Conservation (phyloP, 441 rosid genomes). For the Gossypium aridum region DNA sequence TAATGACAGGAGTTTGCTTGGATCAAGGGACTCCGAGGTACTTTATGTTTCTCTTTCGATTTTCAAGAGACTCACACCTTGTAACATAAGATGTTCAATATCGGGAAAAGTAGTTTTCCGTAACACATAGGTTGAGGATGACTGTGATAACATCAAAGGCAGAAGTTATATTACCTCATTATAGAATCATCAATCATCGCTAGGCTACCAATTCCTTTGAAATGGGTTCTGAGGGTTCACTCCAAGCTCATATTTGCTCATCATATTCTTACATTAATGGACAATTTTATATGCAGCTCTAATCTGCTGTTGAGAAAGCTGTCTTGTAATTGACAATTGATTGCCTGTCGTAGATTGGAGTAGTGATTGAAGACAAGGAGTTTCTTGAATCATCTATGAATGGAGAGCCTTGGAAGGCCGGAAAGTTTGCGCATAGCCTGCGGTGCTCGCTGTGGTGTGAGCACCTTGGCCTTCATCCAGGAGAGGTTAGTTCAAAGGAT, state of each 20-base stretch:
- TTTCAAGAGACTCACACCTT: neutral
- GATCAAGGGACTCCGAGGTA: constrained; percentile 82
- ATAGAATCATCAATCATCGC: too few species aligned
- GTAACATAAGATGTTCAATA: neutral
- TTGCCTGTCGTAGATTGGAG: constrained; percentile 43
- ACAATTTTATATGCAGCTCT: too few species aligned
- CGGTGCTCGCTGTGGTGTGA: constrained; percentile 72
- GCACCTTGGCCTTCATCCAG: constrained; percentile 55
- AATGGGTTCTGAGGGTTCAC: too few species aligned
- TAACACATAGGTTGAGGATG: neutral
- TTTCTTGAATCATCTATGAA: constrained; percentile 53
- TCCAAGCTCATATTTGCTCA: too few species aligned
- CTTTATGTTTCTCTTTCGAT: neutral
- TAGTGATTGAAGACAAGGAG: constrained; percentile 62
- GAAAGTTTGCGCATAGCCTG: constrained; percentile 52
- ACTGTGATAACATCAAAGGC: neutral
- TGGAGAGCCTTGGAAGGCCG: constrained; percentile 64
- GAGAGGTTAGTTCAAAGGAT: constrained; percentile 34
- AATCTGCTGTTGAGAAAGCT: too few species aligned
- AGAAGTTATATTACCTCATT: too few species aligned
- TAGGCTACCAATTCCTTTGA: too few species aligned
- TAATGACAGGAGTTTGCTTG: constrained; percentile 69
- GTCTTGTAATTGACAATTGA: neutral
- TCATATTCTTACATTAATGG: too few species aligned
- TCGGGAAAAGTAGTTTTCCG: neutral